Percentiles rank a stretch among this genome's conserved stretches.
phyloP scores from a whole-genome alignment of 441 rosid genomes.

The Adansonia rubrostipa region DNA sequence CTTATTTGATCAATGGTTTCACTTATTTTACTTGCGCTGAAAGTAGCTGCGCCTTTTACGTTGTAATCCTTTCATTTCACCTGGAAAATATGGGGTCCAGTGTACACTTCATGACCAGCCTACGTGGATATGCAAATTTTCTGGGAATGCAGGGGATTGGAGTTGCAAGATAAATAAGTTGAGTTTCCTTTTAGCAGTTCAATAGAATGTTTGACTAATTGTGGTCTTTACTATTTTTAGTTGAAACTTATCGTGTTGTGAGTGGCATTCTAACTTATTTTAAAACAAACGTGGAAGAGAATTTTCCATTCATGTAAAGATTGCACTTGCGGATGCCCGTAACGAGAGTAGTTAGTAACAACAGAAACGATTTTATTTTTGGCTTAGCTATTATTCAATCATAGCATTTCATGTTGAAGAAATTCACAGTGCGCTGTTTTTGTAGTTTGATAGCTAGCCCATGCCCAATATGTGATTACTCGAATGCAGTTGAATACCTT shows the following conservation, averaged over 20 bases:
- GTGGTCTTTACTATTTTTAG: neutral
- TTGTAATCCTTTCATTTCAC: neutral
- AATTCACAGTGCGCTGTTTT: neutral
- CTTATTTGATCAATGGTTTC: neutral
- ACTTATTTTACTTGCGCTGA: neutral
- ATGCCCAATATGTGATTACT: neutral
- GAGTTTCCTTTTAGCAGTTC: neutral
- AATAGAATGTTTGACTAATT: neutral
- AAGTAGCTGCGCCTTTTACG: neutral
- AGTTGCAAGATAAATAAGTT: neutral
- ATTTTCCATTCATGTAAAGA: neutral
- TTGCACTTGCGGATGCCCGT: slow-evolving; percentile 1
- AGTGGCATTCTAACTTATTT: neutral
- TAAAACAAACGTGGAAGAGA: neutral
- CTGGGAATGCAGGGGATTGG: neutral
- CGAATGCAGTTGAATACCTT: neutral
- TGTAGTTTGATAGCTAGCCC: neutral
- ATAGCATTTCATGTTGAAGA: neutral
- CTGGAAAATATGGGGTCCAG: neutral
- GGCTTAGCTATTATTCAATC: neutral
- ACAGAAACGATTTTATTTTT: neutral
- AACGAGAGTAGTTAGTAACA: neutral
- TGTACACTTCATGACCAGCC: neutral
- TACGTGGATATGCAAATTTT: neutral
- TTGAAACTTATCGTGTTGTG: neutral